These are phyloP conservation scores for Coemansia sp. DNA, from an alignment of 192 early-diverging fungal species.

Conservation along the genomic window DNA sequence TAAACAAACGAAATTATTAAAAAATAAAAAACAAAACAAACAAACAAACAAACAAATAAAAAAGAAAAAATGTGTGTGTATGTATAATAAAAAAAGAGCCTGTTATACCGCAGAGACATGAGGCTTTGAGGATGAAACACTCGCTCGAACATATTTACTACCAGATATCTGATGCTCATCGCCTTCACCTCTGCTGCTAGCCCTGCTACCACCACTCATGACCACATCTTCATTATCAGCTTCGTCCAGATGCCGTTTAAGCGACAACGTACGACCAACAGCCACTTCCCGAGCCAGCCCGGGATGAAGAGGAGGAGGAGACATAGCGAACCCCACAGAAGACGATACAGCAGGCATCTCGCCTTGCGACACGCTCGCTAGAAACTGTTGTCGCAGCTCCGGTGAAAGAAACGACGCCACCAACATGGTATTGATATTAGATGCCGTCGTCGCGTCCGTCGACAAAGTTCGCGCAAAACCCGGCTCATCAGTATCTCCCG, in stretches of 20 bases:
- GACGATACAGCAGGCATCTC: neutral
- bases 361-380: neutral
- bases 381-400: conserved; percentile 26
- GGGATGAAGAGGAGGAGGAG: neutral
- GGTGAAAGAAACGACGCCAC: conserved; percentile 46
- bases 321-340: neutral
- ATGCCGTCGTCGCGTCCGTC: conserved; percentile 18
- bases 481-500: neutral
- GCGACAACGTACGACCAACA: conserved; percentile 23
- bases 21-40: neutral
- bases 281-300: conserved; percentile 3
- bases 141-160: conserved; percentile 45
- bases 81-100: neutral
- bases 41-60: neutral
- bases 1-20: neutral
- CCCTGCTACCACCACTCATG: conserved; percentile 17
- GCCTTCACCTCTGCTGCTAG: conserved; percentile 20
- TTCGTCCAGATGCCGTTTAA: conserved; percentile 49
- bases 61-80: conserved; percentile 1
- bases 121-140: conserved; percentile 26
- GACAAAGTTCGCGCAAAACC: conserved; percentile 18
- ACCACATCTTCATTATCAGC: conserved; percentile 27
- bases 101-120: conserved; percentile 28
- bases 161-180: conserved; percentile 23
- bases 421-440: conserved; percentile 28